Evolutionary conservation across 2,329 filamentous ascomycete genomes (phyloP), one percentile per base, ranked within the genome.

Genomic region (Stachybotrys echinatus): DNA sequence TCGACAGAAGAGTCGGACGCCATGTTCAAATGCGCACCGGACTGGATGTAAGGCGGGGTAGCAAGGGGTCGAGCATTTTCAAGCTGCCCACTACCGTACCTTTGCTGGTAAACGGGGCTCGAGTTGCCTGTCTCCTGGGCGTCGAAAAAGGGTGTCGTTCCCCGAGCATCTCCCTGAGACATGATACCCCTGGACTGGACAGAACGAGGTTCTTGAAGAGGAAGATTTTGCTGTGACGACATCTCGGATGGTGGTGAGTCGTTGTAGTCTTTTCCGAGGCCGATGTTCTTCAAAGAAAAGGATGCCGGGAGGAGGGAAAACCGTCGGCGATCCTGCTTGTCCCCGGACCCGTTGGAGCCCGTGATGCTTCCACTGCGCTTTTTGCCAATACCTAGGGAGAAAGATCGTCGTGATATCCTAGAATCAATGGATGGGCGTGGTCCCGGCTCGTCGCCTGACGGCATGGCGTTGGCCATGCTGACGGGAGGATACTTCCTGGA

Each of bases 401-500:
- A 86, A 0, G 87, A 90, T 43, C 85, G 81, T 21, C 87, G 80
- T 27, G 82, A 83, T 18, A 71, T 71, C 54, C 74, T 75, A 3
- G 86, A 91, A 56, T 92, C 88, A 61, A 88, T 81, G 1, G 88
- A 92, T 39, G 76, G 74, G 45, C 87, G 76, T 1, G 62, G 58
- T 5, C 58, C 60, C 12, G 76, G 68, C 47, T 79, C 75, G 38
- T 83, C 81, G 31, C 75, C 76, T 45, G 78, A 77, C 6, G 81
- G 74, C 67, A 87, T 81, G 2, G 83, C 75, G 54, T 87, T 86
- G 54, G 87, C 82, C 90, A 96, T 95, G 72, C 91, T 96, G 45
- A 92, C 88, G 4, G 92, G 92, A 50, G 92, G 92, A 62, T 96
- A 95, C 55, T 81, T 85, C 65, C 83, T 85, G 48, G 80, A 73